Evolutionary conservation across 129 eudicot genomes (phyloP), one percentile per base, ranked within the genome.

Genomic region (Kitagawia praeruptora): DNA sequence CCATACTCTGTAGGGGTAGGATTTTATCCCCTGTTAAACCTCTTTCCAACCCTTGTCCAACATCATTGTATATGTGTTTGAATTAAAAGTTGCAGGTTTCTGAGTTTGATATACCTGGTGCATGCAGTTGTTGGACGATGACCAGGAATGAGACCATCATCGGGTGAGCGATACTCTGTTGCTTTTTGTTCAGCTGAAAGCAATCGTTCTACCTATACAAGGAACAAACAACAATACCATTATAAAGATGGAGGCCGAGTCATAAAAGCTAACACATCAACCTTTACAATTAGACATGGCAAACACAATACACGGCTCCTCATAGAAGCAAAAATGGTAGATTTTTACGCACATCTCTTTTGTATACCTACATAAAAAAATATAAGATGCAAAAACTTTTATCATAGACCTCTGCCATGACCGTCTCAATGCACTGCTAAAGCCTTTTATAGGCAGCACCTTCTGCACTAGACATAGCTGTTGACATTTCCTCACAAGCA

Each of bases 101-200:
- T 56, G n/a, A 81, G 53, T 41, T 38, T 18, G n/a, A 77, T 54
- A 66, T 39, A 94, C 99, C 99, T 92, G 27, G 92, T 87, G 90
- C 97, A 95, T 74, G 99, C 99, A 82, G 69, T 92, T 84, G 99
- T 95, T 76, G 99, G 96, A 27, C 99, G 93, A 82, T 95, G 99
- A 84, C 92, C 99, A 84, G 97, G 97, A 81, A 75, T 89, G 84
- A 95, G 79, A 70, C 99, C 99, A 87, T 95, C 97, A 79, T 95
- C 99, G n/a, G 99, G 99, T 81, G 97, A 92, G 75, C 91, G 89
- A 82, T 89, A 95, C 83, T 95, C 99, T 13, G 99, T 92, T 74
- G 90, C 89, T 85, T 95, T 95, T 80, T 95, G 99, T 78, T 95
- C 97, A 23, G 99, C 96, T 76, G 99, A 92, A 81, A 92, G 93